Conservation (phyloP, 1,284 basidiomycete genomes). For the Marasmius oreades region DNA sequence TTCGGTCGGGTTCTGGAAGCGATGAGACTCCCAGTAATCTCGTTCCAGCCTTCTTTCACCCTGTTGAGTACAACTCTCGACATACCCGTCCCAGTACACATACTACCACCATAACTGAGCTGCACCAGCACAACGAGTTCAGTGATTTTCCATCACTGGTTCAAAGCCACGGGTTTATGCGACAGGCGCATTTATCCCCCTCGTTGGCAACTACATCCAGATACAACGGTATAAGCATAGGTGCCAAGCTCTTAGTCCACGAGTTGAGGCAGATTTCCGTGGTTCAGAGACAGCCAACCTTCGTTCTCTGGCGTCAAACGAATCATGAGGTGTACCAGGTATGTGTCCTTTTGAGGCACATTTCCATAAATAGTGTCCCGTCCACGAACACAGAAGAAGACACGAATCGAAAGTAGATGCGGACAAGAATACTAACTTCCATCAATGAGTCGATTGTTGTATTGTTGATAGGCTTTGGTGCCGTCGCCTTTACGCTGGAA, state of each 20-base stretch:
- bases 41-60: not conserved
- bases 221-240: not conserved
- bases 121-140: not conserved
- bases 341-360: not conserved
- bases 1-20: not conserved
- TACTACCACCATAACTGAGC: not conserved
- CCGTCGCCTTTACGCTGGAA: slow-evolving; percentile 90
- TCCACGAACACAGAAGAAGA: slow-evolving; percentile 27
- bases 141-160: not conserved
- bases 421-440: slow-evolving; percentile 86
- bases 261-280: not conserved
- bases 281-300: slow-evolving; percentile 36
- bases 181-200: not conserved
- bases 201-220: not conserved
- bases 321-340: slow-evolving; percentile 11
- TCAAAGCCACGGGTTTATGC: not conserved
- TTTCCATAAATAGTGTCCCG: not conserved
- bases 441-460: slow-evolving; percentile 99
- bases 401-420: slow-evolving; percentile 42
- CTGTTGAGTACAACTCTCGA: not conserved
- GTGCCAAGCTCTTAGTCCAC: not conserved
- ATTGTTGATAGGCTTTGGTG: slow-evolving; percentile 88
- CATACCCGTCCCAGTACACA: not conserved
- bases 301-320: slow-evolving; percentile 30
- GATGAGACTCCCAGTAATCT: not conserved